Base-by-base conservation (phyloP, 805 yeast genomes). In the Sugiyamaella valdiviana region DNA sequence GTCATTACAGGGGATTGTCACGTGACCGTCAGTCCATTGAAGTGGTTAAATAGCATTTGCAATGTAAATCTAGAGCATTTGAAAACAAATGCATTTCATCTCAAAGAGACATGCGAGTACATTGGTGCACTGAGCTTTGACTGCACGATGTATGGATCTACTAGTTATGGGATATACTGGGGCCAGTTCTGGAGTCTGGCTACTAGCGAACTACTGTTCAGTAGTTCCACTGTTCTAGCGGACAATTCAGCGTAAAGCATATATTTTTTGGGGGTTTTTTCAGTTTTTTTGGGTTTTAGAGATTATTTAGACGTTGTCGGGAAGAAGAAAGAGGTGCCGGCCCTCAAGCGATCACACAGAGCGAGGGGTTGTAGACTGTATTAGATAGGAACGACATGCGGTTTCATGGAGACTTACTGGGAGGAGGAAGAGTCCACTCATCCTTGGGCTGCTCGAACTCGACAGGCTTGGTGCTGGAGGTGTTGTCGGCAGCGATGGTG, bases 391-490 rank as follows among this genome's bases (percentile, higher is more conserved):
- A n/a, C 14, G 32, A 26, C 9, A 6, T 3, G 32, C n/a, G 3
- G 10, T 3, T 26, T 3, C 16, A 21, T 2, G 15, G 12, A 24
- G 6, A 36, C 47, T 44, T 36, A 44, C 47, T 36, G 16, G 46
- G 46, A 5, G 22, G 16, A 23, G 47, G 47, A 10, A 37, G 36
- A 16, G 15, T 5, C 29, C 32, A 44, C 23, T 44, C 35, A 37
- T 44, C 47, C 42, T 36, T 36, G 23, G 47, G 47, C 41, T 36
- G 42, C 35, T 44, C 47, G 20, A 44, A 20, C 42, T 44, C 47
- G 22, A 23, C 42, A 15, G 47, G 42, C 42, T 44, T 44, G 21
- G 32, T 36, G 19, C 42, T 36, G 7, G 41, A 35, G 35, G 21
- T 35, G 15, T 26, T 35, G 40, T 43, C 46, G 24, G 46, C 40